Evolutionary conservation across 768 basidiomycete genomes (phyloP).

Genomic region (Cystofilobasidium macerans): DNA sequence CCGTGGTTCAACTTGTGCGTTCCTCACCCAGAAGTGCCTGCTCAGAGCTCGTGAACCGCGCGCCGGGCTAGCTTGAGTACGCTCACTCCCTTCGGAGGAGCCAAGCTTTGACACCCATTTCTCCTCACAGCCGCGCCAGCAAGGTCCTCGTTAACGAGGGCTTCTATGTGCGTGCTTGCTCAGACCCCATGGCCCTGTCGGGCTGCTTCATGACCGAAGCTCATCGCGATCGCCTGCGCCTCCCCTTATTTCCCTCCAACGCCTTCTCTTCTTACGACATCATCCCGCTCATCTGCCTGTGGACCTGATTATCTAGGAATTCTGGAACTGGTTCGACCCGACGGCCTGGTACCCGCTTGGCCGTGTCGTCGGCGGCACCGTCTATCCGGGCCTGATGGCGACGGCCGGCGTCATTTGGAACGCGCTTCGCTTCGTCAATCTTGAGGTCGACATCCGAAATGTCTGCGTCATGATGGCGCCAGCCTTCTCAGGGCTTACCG

Average conservation of each 20-base stretch:
- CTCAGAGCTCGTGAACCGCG: background rate
- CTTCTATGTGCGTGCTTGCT: conserved; percentile 83
- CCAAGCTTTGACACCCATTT: background rate
- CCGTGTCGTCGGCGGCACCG: conserved; percentile 93
- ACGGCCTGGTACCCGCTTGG: conserved; percentile 99
- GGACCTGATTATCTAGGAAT: conserved; percentile 58
- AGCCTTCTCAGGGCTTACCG: conserved; percentile 90
- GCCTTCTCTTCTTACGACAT: background rate
- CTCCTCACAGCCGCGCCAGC: conserved; percentile 68
- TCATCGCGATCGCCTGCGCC: too few relatives aligned
- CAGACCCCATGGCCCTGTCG: too few relatives aligned
- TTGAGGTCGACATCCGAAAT: conserved; percentile 95
- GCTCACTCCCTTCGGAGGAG: background rate
- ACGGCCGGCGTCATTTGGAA: conserved; percentile 97
- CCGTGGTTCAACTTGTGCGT: conserved; percentile 99
- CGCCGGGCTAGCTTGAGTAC: background rate
- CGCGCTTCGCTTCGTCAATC: conserved; percentile 68
- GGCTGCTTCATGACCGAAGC: too few relatives aligned
- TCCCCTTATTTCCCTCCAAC: background rate
- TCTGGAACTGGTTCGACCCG: conserved; percentile 99
- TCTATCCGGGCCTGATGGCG: conserved; percentile 97
- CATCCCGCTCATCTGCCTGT: too few relatives aligned
- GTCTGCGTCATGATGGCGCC: conserved; percentile 94
- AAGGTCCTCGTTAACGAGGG: conserved; percentile 80
- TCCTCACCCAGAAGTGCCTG: too few relatives aligned